Percentiles rank a stretch among this genome's conserved stretches.
These are phyloP conservation scores for Verbena officinalis DNA, from an alignment of 257 asterid genomes.

Conservation along the genomic window DNA sequence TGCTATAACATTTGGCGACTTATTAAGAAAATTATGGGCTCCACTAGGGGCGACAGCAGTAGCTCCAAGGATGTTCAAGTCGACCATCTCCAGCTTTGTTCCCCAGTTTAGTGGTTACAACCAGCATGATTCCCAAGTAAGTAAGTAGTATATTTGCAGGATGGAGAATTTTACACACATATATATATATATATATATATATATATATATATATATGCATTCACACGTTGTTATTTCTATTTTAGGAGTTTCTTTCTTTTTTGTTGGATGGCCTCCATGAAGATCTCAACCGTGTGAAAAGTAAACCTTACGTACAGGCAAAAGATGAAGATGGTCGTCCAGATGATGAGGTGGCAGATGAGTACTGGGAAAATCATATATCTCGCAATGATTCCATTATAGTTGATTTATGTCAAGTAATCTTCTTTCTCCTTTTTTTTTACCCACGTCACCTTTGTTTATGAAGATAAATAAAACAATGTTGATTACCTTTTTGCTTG, in stretches of 20 bases:
- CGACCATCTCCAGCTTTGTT: conserved; percentile 59
- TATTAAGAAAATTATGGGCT: conserved; percentile 71
- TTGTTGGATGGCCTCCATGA: conserved; percentile 84
- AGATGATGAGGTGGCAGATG: conserved; percentile 72
- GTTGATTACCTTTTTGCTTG: conserved; percentile 16
- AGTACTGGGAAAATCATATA: conserved; percentile 71
- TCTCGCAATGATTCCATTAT: conserved; percentile 68
- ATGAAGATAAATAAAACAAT: conserved; percentile 12
- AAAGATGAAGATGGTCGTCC: conserved; percentile 55
- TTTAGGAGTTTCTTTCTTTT: conserved; percentile 72
- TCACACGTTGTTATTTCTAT: conserved; percentile 22
- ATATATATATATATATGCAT: no score
- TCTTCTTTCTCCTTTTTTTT: conserved; percentile 30
- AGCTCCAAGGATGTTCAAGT: conserved; percentile 60
- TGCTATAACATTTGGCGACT: conserved; percentile 70
- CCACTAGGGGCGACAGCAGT: conserved; percentile 55
- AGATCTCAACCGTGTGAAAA: conserved; percentile 77
- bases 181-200: no score
- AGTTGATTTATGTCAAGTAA: conserved; percentile 69
- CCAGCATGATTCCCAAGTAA: conserved; percentile 82
- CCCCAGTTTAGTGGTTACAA: conserved; percentile 66
- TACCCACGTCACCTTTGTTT: background rate
- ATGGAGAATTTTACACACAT: conserved; percentile 24
- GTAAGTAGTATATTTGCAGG: conserved; percentile 20
- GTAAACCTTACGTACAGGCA: conserved; percentile 58